Base-by-base conservation (phyloP, 495 filamentous ascomycete species). In the Pyrenula aspistea region DNA sequence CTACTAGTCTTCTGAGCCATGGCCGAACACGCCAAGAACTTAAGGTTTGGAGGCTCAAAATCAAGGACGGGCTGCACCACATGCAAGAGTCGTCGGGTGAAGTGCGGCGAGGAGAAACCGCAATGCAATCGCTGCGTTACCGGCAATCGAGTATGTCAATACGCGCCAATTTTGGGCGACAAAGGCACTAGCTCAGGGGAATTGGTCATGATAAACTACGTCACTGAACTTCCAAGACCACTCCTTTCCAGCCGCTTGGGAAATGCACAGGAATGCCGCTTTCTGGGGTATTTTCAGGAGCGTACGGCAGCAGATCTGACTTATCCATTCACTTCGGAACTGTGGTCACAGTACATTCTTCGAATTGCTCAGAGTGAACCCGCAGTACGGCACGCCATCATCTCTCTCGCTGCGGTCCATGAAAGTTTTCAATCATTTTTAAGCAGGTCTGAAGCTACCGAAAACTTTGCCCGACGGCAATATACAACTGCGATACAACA, bases 41-140 rank as follows among this genome's bases (percentile, higher is more conserved):
- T 52, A 19, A 8, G 50, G 10, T 21, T 52, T 20, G n/a, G 50
- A 10, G 19, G 54, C n/a, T 55, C 58, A 19, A 57, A 62, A 57
- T 58, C 60, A 1, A 73, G 75, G 55, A 73, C 68, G 4, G 79
- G 79, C 2, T 82, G 79, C 57, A 68, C 68, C 20, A 82, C 77
- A 8, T 82, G 78, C 73, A 79, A 73, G 75, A 76, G 59, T 64
- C 74, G 82, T 54, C 74, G 79, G 59, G 81, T 85, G 36, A 85
- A 85, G 70, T 85, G 82, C 69, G 82, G 81, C 67, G 82, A 85
- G 66, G 66, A 65, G 57, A 77, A 78, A 48, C 81, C 82, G 11
- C 61, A 68, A 11, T 85, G 82, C 58, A 67, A 68, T 24, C 75
- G 77, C 55, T 85, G 82, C 62, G 62, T 76, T 20, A 63, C 61